Base-by-base conservation (phyloP, 352 stramenopile species). In the Pythium phragmiticola region DNA sequence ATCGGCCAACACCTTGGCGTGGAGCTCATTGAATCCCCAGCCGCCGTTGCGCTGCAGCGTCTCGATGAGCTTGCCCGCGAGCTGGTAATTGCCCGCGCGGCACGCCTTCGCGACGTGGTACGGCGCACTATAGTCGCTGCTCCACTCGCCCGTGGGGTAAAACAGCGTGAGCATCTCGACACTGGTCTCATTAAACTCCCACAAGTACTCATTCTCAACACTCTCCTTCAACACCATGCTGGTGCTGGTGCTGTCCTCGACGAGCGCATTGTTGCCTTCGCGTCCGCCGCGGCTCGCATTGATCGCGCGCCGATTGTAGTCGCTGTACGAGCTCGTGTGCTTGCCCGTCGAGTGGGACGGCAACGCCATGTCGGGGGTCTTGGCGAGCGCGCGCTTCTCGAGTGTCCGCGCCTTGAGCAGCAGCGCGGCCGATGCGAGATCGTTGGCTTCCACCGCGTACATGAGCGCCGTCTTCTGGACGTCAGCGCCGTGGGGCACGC, bases 271-370 rank as follows among this genome's bases (percentile, higher is more conserved):
- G 54, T 91, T 90, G 42, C 84, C 84, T 68, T 93, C 84, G 49
- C 85, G 87, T 2, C 84, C 84, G 7, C 82, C 82, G 6, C 84
- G 84, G 75, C 84, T 93, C 14, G 84, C 84, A 51, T 93, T 93
- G 60, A 93, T 87, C 21, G 84, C 82, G 16, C 84, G 76, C 0
- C 84, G 80, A 61, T 93, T 91, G 68, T 93, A 93, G 52, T 93
- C 84, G 59, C 84, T 93, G 65, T 73, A 93, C 17, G 74, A 59
- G 57, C 84, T 93, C 33, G 84, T 93, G 59, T 93, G 84, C 50
- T 82, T 80, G 1, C 84, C 84, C 0, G 84, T 93, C 9, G 82
- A 89, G 50, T 91, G 82, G 3, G 82, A 81, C n/a, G 79, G 79
- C 30, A 93, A 57, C 7, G 82, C 80, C 36, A 82, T 72, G 14